Percentiles rank a stretch among this genome's conserved stretches.
Evolutionary conservation across 2,329 filamentous ascomycete genomes (phyloP).

Genomic region (Xylariaceae sp.): DNA sequence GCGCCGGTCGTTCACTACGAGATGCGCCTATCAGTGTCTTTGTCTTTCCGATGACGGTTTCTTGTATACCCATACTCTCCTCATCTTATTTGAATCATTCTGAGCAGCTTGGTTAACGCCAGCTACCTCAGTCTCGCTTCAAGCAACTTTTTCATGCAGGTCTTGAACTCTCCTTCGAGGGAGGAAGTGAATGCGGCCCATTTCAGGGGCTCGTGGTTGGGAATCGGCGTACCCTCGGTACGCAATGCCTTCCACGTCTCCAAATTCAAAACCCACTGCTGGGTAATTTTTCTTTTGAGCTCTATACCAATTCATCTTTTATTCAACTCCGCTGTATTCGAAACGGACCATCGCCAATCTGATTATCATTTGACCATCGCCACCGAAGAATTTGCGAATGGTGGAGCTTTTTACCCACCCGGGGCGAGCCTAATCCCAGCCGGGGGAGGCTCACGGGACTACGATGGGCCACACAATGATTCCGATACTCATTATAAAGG

Average conservation of each 20-base stretch:
- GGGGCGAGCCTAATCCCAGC: constrained; percentile 17
- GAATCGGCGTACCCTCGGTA: constrained; percentile 46
- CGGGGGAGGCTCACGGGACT: too few species aligned
- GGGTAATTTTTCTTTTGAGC: constrained; percentile 11
- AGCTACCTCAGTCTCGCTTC: constrained; percentile 39
- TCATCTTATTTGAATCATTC: too few species aligned
- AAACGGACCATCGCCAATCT: constrained; percentile 3
- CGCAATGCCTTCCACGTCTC: constrained; percentile 37
- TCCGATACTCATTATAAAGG: too few species aligned
- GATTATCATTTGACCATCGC: constrained; percentile 27
- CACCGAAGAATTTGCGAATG: constrained; percentile 23
- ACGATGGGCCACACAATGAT: too few species aligned
- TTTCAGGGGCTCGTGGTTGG: constrained; percentile 41
- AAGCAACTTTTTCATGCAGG: constrained; percentile 55
- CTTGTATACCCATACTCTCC: too few species aligned
- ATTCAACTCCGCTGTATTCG: constrained; percentile 14
- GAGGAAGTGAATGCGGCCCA: constrained; percentile 50
- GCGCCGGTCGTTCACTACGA: too few species aligned
- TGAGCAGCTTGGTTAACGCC: background rate
- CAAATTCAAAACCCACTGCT: constrained; percentile 18
- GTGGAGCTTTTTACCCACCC: constrained; percentile 16
- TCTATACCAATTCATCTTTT: constrained; percentile 25
- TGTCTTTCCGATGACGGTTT: background rate
- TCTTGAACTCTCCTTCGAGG: constrained; percentile 49
- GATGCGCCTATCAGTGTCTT: too few species aligned